Conservation (phyloP, 176 grass and related monocot species). For the Puya raimondii region DNA sequence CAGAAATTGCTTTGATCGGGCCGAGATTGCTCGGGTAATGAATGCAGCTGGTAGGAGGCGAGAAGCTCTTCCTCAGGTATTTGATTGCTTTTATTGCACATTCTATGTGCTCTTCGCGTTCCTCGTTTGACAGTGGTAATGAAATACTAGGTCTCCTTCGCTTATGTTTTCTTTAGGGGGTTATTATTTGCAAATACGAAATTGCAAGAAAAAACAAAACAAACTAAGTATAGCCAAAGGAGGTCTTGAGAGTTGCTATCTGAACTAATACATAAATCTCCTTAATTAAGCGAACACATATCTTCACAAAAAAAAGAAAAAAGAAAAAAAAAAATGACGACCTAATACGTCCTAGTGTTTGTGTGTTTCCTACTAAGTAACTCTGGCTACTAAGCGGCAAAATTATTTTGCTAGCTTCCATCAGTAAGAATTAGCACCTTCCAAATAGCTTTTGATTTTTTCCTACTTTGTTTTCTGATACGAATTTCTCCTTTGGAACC, state of each 20-base stretch:
- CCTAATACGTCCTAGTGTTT: no score
- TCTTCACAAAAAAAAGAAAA: no score
- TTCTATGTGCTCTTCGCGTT: neutral
- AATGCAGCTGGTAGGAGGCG: constrained; percentile 83
- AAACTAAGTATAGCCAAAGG: no score
- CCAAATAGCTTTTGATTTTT: neutral
- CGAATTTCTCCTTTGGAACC: constrained; percentile 11
- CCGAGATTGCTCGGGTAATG: constrained; percentile 96
- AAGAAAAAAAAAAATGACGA: no score
- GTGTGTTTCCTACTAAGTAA: no score
- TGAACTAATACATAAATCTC: no score
- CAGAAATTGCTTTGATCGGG: constrained; percentile 97
- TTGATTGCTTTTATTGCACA: constrained; percentile 8
- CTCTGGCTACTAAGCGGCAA: no score
- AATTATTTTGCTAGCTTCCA: neutral
- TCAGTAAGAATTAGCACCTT: neutral
- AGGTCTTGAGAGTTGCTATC: no score
- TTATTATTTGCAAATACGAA: no score
- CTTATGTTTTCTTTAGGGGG: neutral
- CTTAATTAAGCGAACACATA: no score
- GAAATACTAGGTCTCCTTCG: neutral
- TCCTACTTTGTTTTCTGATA: neutral
- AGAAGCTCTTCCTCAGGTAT: constrained; percentile 91
- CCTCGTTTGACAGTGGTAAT: neutral
- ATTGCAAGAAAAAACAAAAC: no score